Base-by-base conservation (phyloP, 116 monocot genomes). In the Zostera marina region DNA sequence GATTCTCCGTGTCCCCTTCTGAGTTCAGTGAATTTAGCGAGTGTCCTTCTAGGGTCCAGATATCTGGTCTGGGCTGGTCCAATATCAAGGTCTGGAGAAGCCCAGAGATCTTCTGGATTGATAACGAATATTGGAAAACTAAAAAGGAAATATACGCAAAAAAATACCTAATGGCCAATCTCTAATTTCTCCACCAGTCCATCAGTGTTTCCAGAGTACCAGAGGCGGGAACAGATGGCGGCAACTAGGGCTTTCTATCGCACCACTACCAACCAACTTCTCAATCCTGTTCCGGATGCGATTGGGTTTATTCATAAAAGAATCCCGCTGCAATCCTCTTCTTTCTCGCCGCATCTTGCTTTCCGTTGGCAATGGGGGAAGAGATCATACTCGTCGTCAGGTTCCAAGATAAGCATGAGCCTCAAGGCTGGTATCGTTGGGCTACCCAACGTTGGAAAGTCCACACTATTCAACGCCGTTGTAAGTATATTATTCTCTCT, bases 371-470 rank as follows among this genome's bases (percentile, higher is more conserved):
- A 43, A 32, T 47, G 57, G 56, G 39, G 63, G 25, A 63, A 56
- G 57, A 19, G 20, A 4, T 56, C 44, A 24, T 51, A 16, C 73
- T 88, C 77, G 46, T 68, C 77, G 9, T 55, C 65, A 63, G 76
- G 71, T 42, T 69, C 76, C 17, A 73, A 80, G 64, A 25, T 81
- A 17, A 96, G 82, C 74, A 96, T 89, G 90, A 96, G 90, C 68
- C 80, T 96, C 67, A 80, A 62, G 62, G 96, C 96, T 54, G 83
- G 98, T 47, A 98, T 98, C 65, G 91, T 98, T 54, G 91, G 98
- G 52, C 83, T 98, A 2, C 98, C 98, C 49, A 98, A 98, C 64
- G 91, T 90, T 55, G 90, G 98, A 42, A 98, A 98, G 63, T 98
- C 98, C 24, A 98, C 98, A 13, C 90, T 98, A 22, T 98, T 98